Base-by-base conservation (phyloP, 805 yeast genomes). In the Maudiozyma bulderi region DNA sequence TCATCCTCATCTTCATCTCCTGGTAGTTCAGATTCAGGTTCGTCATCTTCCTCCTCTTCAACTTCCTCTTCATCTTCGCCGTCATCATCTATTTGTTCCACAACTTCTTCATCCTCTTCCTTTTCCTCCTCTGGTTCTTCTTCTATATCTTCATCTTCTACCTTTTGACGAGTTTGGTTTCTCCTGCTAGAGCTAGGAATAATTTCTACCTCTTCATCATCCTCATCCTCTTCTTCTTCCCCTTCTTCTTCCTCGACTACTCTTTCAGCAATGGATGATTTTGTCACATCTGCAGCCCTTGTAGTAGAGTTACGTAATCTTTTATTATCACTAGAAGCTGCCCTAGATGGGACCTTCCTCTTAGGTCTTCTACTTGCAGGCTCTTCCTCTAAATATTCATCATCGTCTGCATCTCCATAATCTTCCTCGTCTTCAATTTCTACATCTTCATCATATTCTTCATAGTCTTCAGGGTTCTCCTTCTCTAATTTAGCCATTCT, bases 131-230 rank as follows among this genome's bases (percentile, higher is more conserved):
- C 52, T n/a, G 49, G 51, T 15, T 42, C 51, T 9, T 50, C 42
- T 7, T 32, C 54, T 8, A 48, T 41, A 2, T 42, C 44, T 8
- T 38, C 48, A 5, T 46, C 44, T 7, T 50, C 54, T 14, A 10
- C 40, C 10, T 28, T 33, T 28, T 15, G 33, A 6, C 26, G 43
- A 10, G 11, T 9, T 29, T 35, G 32, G 11, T 43, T 46, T 42
- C 47, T 38, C 13, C 40, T 52, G 3, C 50, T 55, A 31, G 43
- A 44, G 11, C 51, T 55, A 26, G 55, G 61, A 7, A 50, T 39
- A 8, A 39, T 39, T 11, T 20, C 42, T 8, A 15, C 42, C 13
- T 39, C 33, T 5, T 40, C 42, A 9, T 20, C 30, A 15, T 32
- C 45, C 28, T 9, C 28, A 20, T 40, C 42, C n/a, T 8, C 42